Evolutionary conservation across 1,139 yeast genomes (phyloP).

Genomic region (Nakaseomyces kungkrabaensis): DNA sequence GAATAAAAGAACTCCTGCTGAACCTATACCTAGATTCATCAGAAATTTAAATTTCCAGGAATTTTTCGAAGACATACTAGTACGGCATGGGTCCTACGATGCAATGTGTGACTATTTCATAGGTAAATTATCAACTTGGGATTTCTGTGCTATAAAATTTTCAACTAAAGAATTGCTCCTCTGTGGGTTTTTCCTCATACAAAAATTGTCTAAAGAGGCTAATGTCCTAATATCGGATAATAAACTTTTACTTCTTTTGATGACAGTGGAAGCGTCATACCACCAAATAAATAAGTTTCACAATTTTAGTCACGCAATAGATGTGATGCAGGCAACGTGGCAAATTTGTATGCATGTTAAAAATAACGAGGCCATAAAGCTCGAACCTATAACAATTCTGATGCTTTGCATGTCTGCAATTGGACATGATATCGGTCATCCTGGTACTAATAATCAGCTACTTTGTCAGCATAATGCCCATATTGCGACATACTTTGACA

Average conservation of each 20-base stretch:
- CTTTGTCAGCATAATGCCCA: conserved; percentile 56
- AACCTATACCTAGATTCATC: conserved; percentile 14
- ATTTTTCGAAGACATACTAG: not conserved
- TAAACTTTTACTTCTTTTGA: conserved; percentile 18
- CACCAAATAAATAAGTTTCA: conserved; percentile 84
- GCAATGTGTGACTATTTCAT: conserved; percentile 11
- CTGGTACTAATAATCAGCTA: conserved; percentile 81
- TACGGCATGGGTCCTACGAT: not conserved
- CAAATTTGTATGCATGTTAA: conserved; percentile 16
- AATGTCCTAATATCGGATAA: conserved; percentile 14
- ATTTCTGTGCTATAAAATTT: conserved; percentile 24
- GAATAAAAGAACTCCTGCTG: not conserved
- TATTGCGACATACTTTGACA: conserved; percentile 50
- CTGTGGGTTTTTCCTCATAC: conserved; percentile 21
- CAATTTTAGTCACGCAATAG: conserved; percentile 91
- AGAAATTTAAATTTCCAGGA: conserved; percentile 13
- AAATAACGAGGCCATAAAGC: conserved; percentile 1
- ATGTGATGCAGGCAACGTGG: conserved; percentile 79
- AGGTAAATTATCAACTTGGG: conserved; percentile 20
- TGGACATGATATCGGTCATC: conserved; percentile 96
- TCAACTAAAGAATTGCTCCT: conserved; percentile 21
- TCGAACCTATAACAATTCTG: conserved; percentile 10
- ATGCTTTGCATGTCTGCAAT: conserved; percentile 64
- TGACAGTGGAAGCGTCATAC: conserved; percentile 53
- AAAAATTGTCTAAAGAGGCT: conserved; percentile 15